phyloP scores from a whole-genome alignment of 1,284 basidiomycete genomes.

The Thelephora terrestris region DNA sequence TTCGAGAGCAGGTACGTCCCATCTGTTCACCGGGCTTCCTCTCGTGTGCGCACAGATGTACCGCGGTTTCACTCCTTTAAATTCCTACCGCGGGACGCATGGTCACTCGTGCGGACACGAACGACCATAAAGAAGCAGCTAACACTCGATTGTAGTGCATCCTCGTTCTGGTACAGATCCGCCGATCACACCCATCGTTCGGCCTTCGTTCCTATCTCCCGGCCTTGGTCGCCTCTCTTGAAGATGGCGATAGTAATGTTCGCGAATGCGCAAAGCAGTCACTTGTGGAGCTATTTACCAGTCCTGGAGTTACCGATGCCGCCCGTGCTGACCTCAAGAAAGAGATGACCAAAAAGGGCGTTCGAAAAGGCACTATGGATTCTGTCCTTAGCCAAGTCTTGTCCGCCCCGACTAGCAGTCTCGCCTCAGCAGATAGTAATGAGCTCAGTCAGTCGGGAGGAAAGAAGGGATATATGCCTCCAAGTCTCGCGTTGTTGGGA shows the following conservation, averaged over 20 bases:
- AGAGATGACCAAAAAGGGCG: slow-evolving; percentile 74
- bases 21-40: background rate
- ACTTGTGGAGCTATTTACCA: slow-evolving; percentile 78
- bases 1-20: slow-evolving; percentile 69
- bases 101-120: background rate
- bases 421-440: slow-evolving; percentile 29
- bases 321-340: slow-evolving; percentile 92
- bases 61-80: background rate
- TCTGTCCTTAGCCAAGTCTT: slow-evolving; percentile 56
- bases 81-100: background rate
- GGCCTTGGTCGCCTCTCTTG: slow-evolving; percentile 73
- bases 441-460: slow-evolving; percentile 48
- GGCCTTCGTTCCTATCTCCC: slow-evolving; percentile 80
- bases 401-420: slow-evolving; percentile 25
- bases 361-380: slow-evolving; percentile 81
- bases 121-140: background rate
- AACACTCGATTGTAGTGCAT: slow-evolving; percentile 38
- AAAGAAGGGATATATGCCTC: slow-evolving; percentile 66
- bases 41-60: background rate
- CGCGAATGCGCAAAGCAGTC: slow-evolving; percentile 78
- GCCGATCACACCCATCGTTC: slow-evolving; percentile 57
- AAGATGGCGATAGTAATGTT: slow-evolving; percentile 87
- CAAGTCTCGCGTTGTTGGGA: slow-evolving; percentile 52
- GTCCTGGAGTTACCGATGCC: slow-evolving; percentile 69
- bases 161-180: slow-evolving; percentile 56